Evolutionary conservation across 2,329 filamentous ascomycete species (phyloP), one percentile per base, ranked within the genome.

Genomic region (Alternaria sp.): DNA sequence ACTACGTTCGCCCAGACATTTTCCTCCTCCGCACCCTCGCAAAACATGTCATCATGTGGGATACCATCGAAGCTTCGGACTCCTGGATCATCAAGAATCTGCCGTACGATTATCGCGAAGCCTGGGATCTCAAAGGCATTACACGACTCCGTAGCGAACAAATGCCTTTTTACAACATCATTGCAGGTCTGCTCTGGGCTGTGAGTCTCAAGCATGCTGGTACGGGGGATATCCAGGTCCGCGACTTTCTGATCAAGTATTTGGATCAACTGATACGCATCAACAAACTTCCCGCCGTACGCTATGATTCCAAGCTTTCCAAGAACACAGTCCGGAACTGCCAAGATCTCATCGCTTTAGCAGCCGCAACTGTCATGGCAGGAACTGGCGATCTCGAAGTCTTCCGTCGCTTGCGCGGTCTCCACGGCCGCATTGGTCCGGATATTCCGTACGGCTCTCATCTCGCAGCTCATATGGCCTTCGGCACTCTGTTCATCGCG

Each of bases 361-460:
- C 93, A 6, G 88, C 89, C 21, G 90, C 96, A 0, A 93, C 91
- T 2, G 93, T 98, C 55, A 98, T 98, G 95, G 93, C 96, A 6
- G 96, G 96, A 26, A 97, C 93, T 0, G 96, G 96, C 43, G 96
- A 99, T 75, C 83, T 99, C 19, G 82, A 88, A 3, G 90, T 97
- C 1, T 91, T 98, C 72, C 90, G 96, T 21, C 90, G 95, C 13
- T 85, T 99, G 30, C 91, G 96, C 15, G 89, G 92, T 15, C 87
- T 99, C 43, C 96, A 99, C 77, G 95, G 94, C 21, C 90, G 94
- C 15, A 89, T 94, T 57, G 92, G 97, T 61, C 83, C 87, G 1
- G 92, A 96, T 40, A 95, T 91, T 0, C 91, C 94, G 0, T 99
- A 97, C 74, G 96, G 96, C 49, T 97, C 93, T 58, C 95, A 99